These are phyloP conservation scores for Citrus cavaleriei DNA, from an alignment of 345 rosid species.

Conservation along the genomic window DNA sequence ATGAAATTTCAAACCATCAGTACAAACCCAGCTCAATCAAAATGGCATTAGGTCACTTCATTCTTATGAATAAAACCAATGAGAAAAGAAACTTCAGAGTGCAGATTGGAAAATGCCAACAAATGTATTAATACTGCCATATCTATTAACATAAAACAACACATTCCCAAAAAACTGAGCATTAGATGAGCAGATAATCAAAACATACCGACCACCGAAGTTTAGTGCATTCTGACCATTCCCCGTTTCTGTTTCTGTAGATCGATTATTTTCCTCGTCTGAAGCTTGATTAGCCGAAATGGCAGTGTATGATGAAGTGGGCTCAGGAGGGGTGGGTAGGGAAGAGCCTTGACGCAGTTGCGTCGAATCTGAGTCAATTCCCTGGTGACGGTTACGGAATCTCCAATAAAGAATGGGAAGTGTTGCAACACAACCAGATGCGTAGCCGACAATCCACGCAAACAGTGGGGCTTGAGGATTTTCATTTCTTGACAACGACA, in stretches of 20 bases:
- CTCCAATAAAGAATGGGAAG: conserved; percentile 87
- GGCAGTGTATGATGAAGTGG: conserved; percentile 53
- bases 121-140: background rate
- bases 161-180: background rate
- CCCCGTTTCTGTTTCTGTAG: conserved; percentile 20
- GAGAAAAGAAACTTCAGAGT: background rate
- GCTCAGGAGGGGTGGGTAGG: conserved; percentile 35
- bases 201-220: conserved; percentile 44
- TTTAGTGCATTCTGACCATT: conserved; percentile 34
- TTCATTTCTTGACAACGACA: conserved; percentile 63
- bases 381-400: conserved; percentile 45
- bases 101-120: background rate
- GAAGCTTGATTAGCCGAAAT: conserved; percentile 52
- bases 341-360: conserved; percentile 39
- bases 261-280: conserved; percentile 46
- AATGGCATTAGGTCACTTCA: background rate
- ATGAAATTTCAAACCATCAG: background rate
- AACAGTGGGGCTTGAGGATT: conserved; percentile 75
- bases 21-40: background rate
- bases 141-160: background rate
- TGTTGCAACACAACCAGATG: conserved; percentile 73
- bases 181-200: background rate
- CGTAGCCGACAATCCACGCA: conserved; percentile 82
- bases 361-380: conserved; percentile 36
- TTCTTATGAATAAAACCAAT: background rate